phyloP scores from a whole-genome alignment of 2,329 filamentous ascomycete species.

The Arachnopeziza araneosa region DNA sequence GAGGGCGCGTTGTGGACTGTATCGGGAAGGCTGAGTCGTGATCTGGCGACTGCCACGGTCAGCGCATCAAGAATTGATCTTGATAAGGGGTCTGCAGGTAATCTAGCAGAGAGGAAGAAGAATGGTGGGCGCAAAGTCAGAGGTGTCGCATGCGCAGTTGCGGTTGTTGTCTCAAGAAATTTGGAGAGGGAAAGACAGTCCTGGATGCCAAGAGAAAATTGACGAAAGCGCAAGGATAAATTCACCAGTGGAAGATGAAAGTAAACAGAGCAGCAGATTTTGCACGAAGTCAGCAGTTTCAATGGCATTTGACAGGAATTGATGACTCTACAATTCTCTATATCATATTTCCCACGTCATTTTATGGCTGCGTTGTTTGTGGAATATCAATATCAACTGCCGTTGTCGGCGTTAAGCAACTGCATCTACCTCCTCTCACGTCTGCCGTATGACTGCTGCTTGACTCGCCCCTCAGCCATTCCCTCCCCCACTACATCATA shows the following conservation, averaged over 20 bases:
- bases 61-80: slow-evolving; percentile 12
- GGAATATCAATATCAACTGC: background rate
- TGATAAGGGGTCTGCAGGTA: background rate
- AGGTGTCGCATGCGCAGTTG: background rate
- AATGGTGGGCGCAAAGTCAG: background rate
- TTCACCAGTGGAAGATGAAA: background rate
- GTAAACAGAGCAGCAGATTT: background rate
- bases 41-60: background rate
- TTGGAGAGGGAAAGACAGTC: background rate
- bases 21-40: background rate
- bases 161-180: slow-evolving; percentile 1
- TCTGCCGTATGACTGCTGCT: background rate
- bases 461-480: background rate
- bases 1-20: slow-evolving; percentile 11
- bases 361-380: background rate
- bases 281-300: background rate
- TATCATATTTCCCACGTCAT: background rate
- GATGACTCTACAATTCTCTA: background rate
- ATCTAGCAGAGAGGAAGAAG: background rate
- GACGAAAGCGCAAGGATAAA: background rate
- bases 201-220: background rate
- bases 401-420: background rate
- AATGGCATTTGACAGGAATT: background rate
- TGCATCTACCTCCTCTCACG: background rate
- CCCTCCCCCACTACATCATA: slow-evolving; percentile 6